A percentile compares a stretch with the other conserved stretches of the same genome.
Conservation (phyloP, 2,329 filamentous ascomycete species). For the Fusarium sp. region DNA sequence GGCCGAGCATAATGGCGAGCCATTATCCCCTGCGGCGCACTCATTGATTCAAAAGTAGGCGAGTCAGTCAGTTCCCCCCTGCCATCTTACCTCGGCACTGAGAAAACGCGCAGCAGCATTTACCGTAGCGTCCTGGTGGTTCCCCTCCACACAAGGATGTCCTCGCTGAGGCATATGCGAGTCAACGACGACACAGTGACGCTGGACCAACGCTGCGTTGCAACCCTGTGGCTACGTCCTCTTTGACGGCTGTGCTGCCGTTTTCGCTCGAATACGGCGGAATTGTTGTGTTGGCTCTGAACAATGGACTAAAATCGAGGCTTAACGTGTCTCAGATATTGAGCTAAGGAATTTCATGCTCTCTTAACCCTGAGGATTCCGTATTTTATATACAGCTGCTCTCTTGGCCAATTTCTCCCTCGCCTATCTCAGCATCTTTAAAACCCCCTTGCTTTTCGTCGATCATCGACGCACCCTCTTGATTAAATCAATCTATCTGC, state of each 20-base stretch:
- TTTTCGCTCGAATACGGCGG: not conserved
- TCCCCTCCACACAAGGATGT: not conserved
- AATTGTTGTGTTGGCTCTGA: not conserved
- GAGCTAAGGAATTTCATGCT: not conserved
- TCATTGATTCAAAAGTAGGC: not conserved
- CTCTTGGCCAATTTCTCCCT: not conserved
- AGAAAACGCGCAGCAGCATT: not conserved
- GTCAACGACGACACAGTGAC: not conserved
- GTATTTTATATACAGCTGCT: not conserved
- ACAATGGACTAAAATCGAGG: not conserved
- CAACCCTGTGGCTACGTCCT: not conserved
- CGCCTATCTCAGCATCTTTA: not conserved
- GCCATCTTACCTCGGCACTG: not conserved
- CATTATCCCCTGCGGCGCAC: not conserved
- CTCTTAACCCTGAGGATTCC: not conserved
- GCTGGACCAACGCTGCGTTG: not conserved
- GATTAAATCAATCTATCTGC: not conserved
- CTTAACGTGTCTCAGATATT: not conserved
- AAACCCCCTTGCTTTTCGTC: not conserved
- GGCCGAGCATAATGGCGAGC: not conserved
- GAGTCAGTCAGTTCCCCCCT: not conserved
- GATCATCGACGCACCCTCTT: not conserved
- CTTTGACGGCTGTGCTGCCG: not conserved
- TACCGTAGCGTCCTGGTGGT: not conserved
- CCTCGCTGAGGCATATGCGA: slow-evolving; percentile 3